Evolutionary conservation across 805 yeast species (phyloP).

Genomic region (Saccharomycopsis sp.): DNA sequence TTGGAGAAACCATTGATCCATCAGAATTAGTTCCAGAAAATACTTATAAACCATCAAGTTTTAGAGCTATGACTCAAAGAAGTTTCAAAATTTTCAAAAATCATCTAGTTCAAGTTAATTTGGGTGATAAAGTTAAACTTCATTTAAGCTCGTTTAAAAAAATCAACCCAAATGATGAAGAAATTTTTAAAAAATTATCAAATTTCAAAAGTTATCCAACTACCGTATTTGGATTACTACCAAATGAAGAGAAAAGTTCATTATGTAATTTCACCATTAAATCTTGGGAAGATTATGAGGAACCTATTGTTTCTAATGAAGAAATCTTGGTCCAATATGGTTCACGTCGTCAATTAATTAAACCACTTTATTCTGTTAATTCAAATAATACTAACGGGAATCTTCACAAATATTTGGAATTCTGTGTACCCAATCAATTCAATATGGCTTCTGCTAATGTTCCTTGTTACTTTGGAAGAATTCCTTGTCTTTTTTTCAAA

Average conservation of each 20-base stretch:
- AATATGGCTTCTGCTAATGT: slow-evolving; percentile 80
- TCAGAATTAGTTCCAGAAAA: slow-evolving; percentile 58
- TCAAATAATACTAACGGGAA: slow-evolving; percentile 62
- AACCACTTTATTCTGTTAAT: slow-evolving; percentile 76
- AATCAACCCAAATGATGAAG: background rate
- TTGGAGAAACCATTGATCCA: slow-evolving; percentile 76
- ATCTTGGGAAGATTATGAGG: slow-evolving; percentile 83
- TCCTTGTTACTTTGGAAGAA: slow-evolving; percentile 73
- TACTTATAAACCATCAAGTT: slow-evolving; percentile 64
- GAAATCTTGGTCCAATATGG: slow-evolving; percentile 84
- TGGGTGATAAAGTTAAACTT: slow-evolving; percentile 59
- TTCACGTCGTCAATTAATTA: slow-evolving; percentile 72
- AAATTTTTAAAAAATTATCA: slow-evolving; percentile 29
- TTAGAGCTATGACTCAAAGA: slow-evolving; percentile 63
- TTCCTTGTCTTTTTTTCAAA: slow-evolving; percentile 80
- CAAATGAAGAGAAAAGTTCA: slow-evolving; percentile 80
- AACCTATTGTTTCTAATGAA: slow-evolving; percentile 79
- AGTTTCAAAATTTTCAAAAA: slow-evolving; percentile 33
- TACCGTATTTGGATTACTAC: slow-evolving; percentile 61
- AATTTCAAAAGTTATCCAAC: slow-evolving; percentile 40
- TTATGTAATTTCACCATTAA: slow-evolving; percentile 73
- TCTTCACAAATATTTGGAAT: slow-evolving; percentile 79
- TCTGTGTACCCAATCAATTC: slow-evolving; percentile 64
- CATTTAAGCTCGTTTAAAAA: slow-evolving; percentile 26
- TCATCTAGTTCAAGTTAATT: slow-evolving; percentile 36